Conservation (phyloP, 306 rosid species). For the Prinsepia uniflora region DNA sequence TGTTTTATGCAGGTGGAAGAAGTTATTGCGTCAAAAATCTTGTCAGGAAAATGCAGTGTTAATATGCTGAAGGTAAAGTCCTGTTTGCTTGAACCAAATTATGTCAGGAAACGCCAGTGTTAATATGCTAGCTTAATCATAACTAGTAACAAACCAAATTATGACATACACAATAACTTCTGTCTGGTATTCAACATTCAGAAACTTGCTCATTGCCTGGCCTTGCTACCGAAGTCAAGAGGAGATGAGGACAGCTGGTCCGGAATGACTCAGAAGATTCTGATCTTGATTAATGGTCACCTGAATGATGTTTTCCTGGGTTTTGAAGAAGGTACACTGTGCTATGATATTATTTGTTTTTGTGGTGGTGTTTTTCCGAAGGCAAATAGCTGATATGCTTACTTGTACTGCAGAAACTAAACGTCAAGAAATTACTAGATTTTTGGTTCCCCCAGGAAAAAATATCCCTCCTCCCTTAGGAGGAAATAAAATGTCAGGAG, state of each 20-base stretch:
- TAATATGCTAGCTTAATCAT: slow-evolving; percentile 30
- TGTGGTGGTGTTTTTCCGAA: slow-evolving; percentile 15
- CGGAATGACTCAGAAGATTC: slow-evolving; percentile 58
- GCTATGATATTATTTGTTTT: slow-evolving; percentile 4
- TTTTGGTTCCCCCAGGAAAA: slow-evolving; percentile 56
- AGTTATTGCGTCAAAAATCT: slow-evolving; percentile 55
- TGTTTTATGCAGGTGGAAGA: slow-evolving; percentile 65
- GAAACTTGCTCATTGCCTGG: slow-evolving; percentile 78
- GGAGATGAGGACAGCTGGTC: slow-evolving; percentile 90
- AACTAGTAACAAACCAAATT: background rate
- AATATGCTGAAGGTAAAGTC: slow-evolving; percentile 60
- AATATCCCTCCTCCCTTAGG: slow-evolving; percentile 63
- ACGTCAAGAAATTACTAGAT: slow-evolving; percentile 39
- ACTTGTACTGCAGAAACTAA: slow-evolving; percentile 42
- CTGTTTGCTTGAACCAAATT: slow-evolving; percentile 32
- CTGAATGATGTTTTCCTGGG: slow-evolving; percentile 71
- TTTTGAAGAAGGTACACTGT: slow-evolving; percentile 69
- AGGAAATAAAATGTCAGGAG: slow-evolving; percentile 37
- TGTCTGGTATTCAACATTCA: slow-evolving; percentile 38
- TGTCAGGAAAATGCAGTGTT: slow-evolving; percentile 59
- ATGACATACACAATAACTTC: slow-evolving; percentile 9
- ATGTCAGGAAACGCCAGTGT: slow-evolving; percentile 54
- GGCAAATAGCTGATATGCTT: slow-evolving; percentile 20
- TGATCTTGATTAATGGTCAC: slow-evolving; percentile 54
- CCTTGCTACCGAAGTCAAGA: slow-evolving; percentile 77